Conservation (phyloP, 495 filamentous ascomycete species). For the Neurospora sp. region DNA sequence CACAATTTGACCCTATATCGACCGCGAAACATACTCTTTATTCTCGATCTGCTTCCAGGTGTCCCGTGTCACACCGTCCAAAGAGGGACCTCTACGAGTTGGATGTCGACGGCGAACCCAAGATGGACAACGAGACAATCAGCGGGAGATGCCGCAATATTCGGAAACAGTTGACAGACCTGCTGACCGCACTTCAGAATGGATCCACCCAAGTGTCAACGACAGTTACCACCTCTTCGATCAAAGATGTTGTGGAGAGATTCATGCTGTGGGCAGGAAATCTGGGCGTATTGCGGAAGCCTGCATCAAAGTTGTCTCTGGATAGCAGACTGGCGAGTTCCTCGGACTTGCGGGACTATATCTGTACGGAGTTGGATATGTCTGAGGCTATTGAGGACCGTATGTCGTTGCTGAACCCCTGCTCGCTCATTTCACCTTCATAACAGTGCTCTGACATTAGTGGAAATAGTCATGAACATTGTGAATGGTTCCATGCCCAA, state of each 20-base stretch:
- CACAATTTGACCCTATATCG: too few species aligned
- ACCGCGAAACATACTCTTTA: too few species aligned
- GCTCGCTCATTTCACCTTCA: neutral
- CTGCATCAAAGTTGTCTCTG: constrained; percentile 3
- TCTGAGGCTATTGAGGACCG: neutral
- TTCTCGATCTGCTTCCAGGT: too few species aligned
- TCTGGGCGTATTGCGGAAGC: constrained; percentile 4
- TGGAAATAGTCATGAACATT: neutral
- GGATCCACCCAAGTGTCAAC: neutral
- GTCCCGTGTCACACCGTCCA: too few species aligned
- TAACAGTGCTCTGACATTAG: neutral
- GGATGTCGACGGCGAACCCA: neutral
- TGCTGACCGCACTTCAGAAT: neutral
- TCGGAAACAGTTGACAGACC: neutral
- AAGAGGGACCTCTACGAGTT: too few species aligned
- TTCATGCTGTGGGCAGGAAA: constrained; percentile 12
- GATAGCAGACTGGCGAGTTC: neutral
- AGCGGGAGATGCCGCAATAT: neutral
- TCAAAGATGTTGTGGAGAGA: constrained; percentile 7
- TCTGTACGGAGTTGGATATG: neutral
- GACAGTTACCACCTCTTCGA: neutral
- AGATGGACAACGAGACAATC: neutral
- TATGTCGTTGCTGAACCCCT: neutral
- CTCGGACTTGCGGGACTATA: neutral
- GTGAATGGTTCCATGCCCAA: neutral